Percentiles rank a stretch among this genome's conserved stretches.
Evolutionary conservation across 768 basidiomycete genomes (phyloP).

Genomic region (Lactarius sanguifluus): DNA sequence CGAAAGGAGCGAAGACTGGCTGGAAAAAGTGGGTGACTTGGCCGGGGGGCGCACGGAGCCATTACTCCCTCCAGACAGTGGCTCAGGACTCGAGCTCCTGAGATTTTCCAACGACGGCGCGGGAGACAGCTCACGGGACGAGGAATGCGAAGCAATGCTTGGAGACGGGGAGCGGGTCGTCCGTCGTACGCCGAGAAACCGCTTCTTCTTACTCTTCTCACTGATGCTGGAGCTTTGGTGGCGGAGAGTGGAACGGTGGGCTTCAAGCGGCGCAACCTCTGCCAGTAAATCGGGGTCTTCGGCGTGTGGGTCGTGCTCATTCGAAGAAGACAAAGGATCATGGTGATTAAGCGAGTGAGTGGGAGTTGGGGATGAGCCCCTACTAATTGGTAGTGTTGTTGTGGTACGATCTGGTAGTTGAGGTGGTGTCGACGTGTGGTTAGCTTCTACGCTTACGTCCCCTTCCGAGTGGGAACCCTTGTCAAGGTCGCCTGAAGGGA

Average conservation of each 20-base stretch:
- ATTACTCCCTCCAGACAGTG: not conserved
- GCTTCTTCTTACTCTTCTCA: slow-evolving; percentile 22
- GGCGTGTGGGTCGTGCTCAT: not conserved
- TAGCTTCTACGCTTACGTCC: slow-evolving; percentile 28
- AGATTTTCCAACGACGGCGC: slow-evolving; percentile 18
- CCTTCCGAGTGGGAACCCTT: slow-evolving; percentile 38
- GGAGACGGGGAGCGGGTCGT: slow-evolving; percentile 22
- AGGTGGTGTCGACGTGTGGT: slow-evolving; percentile 1
- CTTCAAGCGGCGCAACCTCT: slow-evolving; percentile 10
- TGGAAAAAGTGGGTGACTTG: slow-evolving; percentile 9
- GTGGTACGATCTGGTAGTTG: not conserved
- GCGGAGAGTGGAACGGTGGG: slow-evolving; percentile 15
- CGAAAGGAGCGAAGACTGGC: slow-evolving; percentile 51
- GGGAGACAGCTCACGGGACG: slow-evolving; percentile 25
- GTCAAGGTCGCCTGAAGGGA: slow-evolving; percentile 27
- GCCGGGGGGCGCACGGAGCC: not conserved
- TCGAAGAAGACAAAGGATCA: not conserved
- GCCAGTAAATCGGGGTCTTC: slow-evolving; percentile 10
- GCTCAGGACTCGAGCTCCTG: slow-evolving; percentile 15
- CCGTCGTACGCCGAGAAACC: slow-evolving; percentile 23
- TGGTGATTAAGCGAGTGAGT: slow-evolving; percentile 2
- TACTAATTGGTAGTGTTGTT: slow-evolving; percentile 6
- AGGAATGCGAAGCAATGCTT: slow-evolving; percentile 9
- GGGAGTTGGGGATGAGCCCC: slow-evolving; percentile 19
- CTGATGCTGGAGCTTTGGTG: slow-evolving; percentile 21